phyloP scores from a whole-genome alignment of 352 stramenopile genomes.

The Phytophthora aleatoria region DNA sequence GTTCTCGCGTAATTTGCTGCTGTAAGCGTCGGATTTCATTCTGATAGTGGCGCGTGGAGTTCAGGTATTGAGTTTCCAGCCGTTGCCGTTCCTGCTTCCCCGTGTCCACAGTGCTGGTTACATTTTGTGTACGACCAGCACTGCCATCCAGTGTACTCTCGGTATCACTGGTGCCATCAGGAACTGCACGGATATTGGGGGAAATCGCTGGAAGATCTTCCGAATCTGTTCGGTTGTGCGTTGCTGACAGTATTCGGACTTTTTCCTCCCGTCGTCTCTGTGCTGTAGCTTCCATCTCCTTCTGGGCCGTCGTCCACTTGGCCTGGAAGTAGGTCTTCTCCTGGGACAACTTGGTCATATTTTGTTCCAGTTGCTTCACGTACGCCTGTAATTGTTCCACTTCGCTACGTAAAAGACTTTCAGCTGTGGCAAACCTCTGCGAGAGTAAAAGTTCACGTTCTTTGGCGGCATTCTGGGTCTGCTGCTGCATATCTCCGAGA shows the following conservation, averaged over 20 bases:
- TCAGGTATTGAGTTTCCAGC: slow-evolving; percentile 35
- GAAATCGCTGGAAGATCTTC: slow-evolving; percentile 4
- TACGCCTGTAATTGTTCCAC: slow-evolving; percentile 53
- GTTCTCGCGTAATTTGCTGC: slow-evolving; percentile 61
- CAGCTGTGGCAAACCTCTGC: slow-evolving; percentile 40
- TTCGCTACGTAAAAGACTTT: slow-evolving; percentile 49
- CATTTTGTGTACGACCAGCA: slow-evolving; percentile 28
- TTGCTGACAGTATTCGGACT: slow-evolving; percentile 51
- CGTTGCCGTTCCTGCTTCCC: slow-evolving; percentile 14
- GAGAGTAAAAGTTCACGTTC: slow-evolving; percentile 51
- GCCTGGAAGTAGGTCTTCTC: slow-evolving; percentile 54
- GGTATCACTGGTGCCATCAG: slow-evolving; percentile 31
- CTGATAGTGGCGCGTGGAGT: slow-evolving; percentile 58
- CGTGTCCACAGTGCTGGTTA: slow-evolving; percentile 1
- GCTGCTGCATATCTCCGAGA: slow-evolving; percentile 63
- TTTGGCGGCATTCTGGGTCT: slow-evolving; percentile 38
- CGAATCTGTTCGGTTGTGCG: slow-evolving; percentile 27
- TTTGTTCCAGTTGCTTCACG: slow-evolving; percentile 50
- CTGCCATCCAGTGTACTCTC: slow-evolving; percentile 38
- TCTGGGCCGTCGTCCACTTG: slow-evolving; percentile 49
- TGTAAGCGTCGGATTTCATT: slow-evolving; percentile 73
- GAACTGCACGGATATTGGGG: neutral
- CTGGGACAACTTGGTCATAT: slow-evolving; percentile 50
- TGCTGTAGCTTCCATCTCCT: slow-evolving; percentile 44
- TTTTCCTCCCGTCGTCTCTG: slow-evolving; percentile 54